Percentiles rank a stretch among this genome's conserved stretches.
phyloP scores from a whole-genome alignment of 2,329 filamentous ascomycete species.

The Calonectria hawksworthii region DNA sequence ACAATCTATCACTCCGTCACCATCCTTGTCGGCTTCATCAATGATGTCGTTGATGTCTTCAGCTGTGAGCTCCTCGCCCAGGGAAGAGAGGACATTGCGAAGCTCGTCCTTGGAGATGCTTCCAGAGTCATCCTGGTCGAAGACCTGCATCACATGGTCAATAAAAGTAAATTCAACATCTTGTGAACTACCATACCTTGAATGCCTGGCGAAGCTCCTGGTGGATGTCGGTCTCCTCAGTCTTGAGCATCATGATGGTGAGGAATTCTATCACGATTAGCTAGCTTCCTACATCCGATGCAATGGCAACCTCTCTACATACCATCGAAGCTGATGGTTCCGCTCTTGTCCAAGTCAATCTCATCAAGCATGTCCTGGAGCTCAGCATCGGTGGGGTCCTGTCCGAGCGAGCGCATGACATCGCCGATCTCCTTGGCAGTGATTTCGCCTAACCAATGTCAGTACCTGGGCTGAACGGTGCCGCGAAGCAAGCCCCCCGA shows the following conservation, averaged over 20 bases:
- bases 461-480: neutral
- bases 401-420: conserved; percentile 90
- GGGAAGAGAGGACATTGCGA: conserved; percentile 92
- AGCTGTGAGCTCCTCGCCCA: conserved; percentile 91
- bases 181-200: conserved; percentile 68
- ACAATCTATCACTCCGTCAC: conserved; percentile 92
- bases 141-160: conserved; percentile 63
- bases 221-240: conserved; percentile 93
- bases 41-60: conserved; percentile 96
- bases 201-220: conserved; percentile 91
- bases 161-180: neutral
- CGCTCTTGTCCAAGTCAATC: conserved; percentile 92
- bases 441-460: conserved; percentile 77
- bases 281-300: conserved; percentile 14
- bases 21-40: conserved; percentile 89
- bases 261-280: conserved; percentile 79
- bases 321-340: conserved; percentile 93
- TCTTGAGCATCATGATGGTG: conserved; percentile 94
- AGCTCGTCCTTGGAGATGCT: conserved; percentile 91
- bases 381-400: conserved; percentile 91
- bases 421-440: conserved; percentile 92
- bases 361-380: conserved; percentile 96
- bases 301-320: conserved; percentile 49
- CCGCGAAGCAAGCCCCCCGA: neutral
- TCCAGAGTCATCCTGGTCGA: conserved; percentile 91